Evolutionary conservation across 2,329 filamentous ascomycete species (phyloP), one percentile per base, ranked within the genome.

Genomic region (Penicillium sp.): DNA sequence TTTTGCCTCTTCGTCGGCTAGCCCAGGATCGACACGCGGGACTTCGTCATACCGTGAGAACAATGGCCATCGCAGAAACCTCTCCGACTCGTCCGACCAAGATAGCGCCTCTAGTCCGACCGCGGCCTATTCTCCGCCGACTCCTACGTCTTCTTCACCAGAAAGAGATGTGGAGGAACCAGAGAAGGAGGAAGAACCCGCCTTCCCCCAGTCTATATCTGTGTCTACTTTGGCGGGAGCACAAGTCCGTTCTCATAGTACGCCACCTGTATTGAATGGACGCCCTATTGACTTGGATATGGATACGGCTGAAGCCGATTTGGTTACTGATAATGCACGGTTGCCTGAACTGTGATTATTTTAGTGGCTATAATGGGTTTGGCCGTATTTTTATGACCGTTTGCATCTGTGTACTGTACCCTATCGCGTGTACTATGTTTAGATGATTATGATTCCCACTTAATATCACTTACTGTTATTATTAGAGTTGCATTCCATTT

Each of bases 101-200:
- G 66, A 65, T n/a, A 59, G 58, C 22, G 49, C 59, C 5, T 55
- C 53, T 14, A 74, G 69, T 51, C 72, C 73, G 8, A 68, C 61
- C 1, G 67, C 72, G 45, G 63, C 69, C 2, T 76, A 76, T 57
- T 66, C 70, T 10, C 74, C 75, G 12, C 74, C 73, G 10, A 77
- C 74, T 7, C 74, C 75, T 5, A 68, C 67, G 0, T 76, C 73
- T 1, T 67, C 59, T 1, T 67, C 65, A 8, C 61, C 49, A 12
- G 61, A 63, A 28, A 38, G 62, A 28, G 45, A 36, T 5, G 5
- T 28, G 5, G 60, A 61, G 25, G 59, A 63, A 11, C 50, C 50
- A 2, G 63, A 63, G 10, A 66, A 67, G 44, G 17, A 17, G 6
- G 56, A 59, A 26, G 54, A 56, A 14, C 55, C 61, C 25, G 51